Evolutionary conservation across 306 rosid species (phyloP).

Genomic region (Luffa aegyptiaca): DNA sequence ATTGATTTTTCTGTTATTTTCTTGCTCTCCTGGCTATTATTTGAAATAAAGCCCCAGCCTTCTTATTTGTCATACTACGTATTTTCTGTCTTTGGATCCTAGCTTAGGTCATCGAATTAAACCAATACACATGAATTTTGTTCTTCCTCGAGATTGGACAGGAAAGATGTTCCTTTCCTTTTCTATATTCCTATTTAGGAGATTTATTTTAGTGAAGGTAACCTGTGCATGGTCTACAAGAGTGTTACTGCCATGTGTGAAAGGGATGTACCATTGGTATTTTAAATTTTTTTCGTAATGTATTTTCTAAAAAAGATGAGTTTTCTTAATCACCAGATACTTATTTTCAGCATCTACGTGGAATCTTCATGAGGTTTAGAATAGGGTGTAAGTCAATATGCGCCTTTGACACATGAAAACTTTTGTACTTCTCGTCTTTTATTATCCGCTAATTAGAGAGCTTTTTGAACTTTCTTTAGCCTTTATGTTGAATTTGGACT

Average conservation of each 20-base stretch:
- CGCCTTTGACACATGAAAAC: neutral
- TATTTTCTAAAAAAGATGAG: neutral
- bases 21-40: neutral
- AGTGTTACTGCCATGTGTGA: neutral
- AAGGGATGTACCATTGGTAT: neutral
- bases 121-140: neutral
- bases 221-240: neutral
- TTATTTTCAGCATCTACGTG: neutral
- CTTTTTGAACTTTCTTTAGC: neutral
- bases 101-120: neutral
- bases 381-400: neutral
- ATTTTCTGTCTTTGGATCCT: neutral
- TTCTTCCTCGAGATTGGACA: neutral
- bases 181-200: neutral
- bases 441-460: neutral
- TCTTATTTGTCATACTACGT: neutral
- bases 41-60: neutral
- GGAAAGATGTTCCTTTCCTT: neutral
- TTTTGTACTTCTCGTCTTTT: neutral
- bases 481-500: neutral
- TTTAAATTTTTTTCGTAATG: neutral
- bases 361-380: neutral
- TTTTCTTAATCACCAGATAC: neutral
- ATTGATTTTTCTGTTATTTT: neutral
- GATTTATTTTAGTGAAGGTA: neutral